Percentiles rank a stretch among this genome's conserved stretches.
phyloP scores from a whole-genome alignment of 352 stramenopile species.

The Phytophthora niederhauseri region DNA sequence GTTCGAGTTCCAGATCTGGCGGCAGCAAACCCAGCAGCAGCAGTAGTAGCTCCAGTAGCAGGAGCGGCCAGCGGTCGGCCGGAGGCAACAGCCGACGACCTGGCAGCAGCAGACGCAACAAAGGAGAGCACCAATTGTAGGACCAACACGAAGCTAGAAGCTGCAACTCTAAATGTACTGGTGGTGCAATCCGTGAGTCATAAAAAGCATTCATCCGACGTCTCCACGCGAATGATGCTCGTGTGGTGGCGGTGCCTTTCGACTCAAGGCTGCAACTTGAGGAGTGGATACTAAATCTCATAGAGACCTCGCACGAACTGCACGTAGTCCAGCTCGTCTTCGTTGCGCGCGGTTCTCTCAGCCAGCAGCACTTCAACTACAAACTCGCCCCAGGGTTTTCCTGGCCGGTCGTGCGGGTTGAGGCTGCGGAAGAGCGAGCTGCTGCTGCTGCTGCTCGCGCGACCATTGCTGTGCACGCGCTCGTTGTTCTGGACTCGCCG shows the following conservation, averaged over 20 bases:
- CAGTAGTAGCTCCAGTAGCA: conserved; percentile 33
- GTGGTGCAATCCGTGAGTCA: conserved; percentile 19
- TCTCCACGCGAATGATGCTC: conserved; percentile 9
- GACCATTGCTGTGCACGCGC: neutral
- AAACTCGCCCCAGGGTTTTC: conserved; percentile 34
- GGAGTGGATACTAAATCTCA: conserved; percentile 34
- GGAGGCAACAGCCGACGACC: conserved; percentile 35
- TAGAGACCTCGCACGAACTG: conserved; percentile 36
- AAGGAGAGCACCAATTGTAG: conserved; percentile 37
- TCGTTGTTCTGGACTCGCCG: conserved; percentile 12
- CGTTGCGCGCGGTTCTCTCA: conserved; percentile 31
- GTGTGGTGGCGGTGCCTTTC: conserved; percentile 22
- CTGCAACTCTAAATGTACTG: conserved; percentile 22
- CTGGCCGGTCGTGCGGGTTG: conserved; percentile 22
- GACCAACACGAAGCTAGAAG: conserved; percentile 16
- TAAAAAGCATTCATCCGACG: conserved; percentile 13
- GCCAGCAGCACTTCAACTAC: conserved; percentile 35
- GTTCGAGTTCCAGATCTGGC: conserved; percentile 28
- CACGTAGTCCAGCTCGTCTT: conserved; percentile 42
- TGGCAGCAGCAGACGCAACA: conserved; percentile 38
- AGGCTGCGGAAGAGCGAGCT: conserved; percentile 7
- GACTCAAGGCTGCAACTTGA: no score
- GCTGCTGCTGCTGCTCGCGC: conserved; percentile 1
- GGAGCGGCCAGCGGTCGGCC: conserved; percentile 29
- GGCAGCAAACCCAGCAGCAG: conserved; percentile 14